A percentile compares a stretch with the other conserved stretches of the same genome.
phyloP scores from a whole-genome alignment of 2,329 filamentous ascomycete species.

The Xenoacremonium recifei region DNA sequence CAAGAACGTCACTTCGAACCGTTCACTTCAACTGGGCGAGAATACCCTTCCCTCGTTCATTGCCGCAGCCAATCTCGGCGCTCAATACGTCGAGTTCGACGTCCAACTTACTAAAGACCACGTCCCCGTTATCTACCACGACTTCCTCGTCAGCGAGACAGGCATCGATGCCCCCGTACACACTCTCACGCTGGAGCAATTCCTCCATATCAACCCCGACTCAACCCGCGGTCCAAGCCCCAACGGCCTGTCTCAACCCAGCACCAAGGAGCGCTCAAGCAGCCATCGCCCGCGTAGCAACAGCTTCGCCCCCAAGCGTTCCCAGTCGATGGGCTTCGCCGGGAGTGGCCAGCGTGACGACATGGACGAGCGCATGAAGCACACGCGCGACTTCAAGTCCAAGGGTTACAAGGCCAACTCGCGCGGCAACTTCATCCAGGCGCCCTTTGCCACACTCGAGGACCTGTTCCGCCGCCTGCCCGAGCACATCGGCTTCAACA shows the following conservation, averaged over 20 bases:
- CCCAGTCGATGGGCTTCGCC: constrained; percentile 54
- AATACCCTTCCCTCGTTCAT: constrained; percentile 97
- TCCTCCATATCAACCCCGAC: constrained; percentile 77
- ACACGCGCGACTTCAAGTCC: constrained; percentile 90
- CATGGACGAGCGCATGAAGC: constrained; percentile 86
- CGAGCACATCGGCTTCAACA: constrained; percentile 87
- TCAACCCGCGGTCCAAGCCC: constrained; percentile 27
- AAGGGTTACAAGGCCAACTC: constrained; percentile 97
- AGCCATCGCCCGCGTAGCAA: constrained; percentile 32
- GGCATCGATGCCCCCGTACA: constrained; percentile 97
- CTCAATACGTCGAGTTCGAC: constrained; percentile 73
- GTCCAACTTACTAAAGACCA: constrained; percentile 99
- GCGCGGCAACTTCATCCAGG: constrained; percentile 91
- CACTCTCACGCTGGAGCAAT: constrained; percentile 91
- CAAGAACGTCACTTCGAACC: constrained; percentile 82
- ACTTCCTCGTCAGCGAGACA: constrained; percentile 96
- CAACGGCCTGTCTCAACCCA: constrained; percentile 10
- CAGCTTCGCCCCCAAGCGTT: constrained; percentile 46
- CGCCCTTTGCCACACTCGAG: constrained; percentile 91
- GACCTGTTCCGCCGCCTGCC: constrained; percentile 88
- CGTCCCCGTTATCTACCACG: constrained; percentile 97
- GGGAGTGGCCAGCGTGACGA: constrained; percentile 37
- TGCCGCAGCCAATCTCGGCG: constrained; percentile 89
- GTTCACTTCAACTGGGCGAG: constrained; percentile 89
- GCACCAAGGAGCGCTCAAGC: constrained; percentile 35